phyloP scores from a whole-genome alignment of 768 basidiomycete genomes.

The Mycena chlorophos region DNA sequence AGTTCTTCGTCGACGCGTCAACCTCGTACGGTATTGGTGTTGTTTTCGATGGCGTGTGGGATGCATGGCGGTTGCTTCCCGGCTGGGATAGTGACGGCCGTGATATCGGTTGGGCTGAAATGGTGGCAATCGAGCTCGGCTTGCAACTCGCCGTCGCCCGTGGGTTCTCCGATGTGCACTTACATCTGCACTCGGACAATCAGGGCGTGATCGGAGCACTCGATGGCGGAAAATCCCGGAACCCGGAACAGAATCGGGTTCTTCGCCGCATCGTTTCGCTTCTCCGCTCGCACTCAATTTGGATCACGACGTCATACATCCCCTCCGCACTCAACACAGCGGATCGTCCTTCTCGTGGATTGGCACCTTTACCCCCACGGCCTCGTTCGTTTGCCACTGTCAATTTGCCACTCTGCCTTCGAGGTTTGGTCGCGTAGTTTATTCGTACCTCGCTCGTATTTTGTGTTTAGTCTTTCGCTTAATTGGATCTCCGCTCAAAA shows the following conservation, averaged over 20 bases:
- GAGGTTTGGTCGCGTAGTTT: background rate
- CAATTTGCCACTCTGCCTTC: background rate
- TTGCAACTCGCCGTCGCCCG: conserved; percentile 26
- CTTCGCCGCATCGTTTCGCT: conserved; percentile 26
- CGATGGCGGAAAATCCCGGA: conserved; percentile 26
- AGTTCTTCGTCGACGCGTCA: conserved; percentile 26
- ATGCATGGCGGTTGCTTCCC: conserved; percentile 7
- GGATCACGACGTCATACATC: conserved; percentile 28
- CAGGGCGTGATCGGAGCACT: conserved; percentile 31
- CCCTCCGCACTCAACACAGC: conserved; percentile 22
- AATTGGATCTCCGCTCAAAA: background rate
- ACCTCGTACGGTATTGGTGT: conserved; percentile 26
- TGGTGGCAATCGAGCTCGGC: conserved; percentile 40
- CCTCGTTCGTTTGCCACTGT: background rate
- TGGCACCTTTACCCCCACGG: background rate
- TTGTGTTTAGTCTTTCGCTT: background rate
- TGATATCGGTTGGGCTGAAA: conserved; percentile 32
- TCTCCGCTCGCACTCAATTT: conserved; percentile 24
- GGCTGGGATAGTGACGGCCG: conserved; percentile 10
- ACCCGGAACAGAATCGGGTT: conserved; percentile 29
- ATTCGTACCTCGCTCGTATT: background rate
- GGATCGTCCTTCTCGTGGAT: conserved; percentile 20
- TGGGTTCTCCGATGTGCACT: conserved; percentile 24
- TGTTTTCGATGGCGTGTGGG: conserved; percentile 15
- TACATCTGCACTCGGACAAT: conserved; percentile 31